These are phyloP conservation scores for Exophiala mesophila DNA, from an alignment of 2,329 filamentous ascomycete species.

Conservation along the genomic window DNA sequence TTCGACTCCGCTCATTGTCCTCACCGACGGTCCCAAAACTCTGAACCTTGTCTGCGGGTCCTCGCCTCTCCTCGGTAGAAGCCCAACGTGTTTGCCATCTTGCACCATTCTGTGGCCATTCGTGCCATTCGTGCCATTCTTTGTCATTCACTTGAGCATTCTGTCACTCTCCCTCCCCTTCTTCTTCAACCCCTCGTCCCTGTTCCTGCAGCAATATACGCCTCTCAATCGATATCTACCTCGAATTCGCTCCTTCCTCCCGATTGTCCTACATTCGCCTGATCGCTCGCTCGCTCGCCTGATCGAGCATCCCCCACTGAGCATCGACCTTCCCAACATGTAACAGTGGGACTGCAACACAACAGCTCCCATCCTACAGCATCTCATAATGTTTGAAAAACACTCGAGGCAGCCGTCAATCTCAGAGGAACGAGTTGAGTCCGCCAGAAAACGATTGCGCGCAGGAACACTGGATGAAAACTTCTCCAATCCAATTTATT, in stretches of 20 bases:
- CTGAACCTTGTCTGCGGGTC: too few species aligned
- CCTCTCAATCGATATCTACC: too few species aligned
- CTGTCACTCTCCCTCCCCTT: neutral
- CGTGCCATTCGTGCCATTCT: too few species aligned
- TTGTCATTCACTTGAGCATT: neutral
- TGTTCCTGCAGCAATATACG: too few species aligned
- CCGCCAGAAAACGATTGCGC: slow-evolving; percentile 20
- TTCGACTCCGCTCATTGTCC: neutral
- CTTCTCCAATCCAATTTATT: slow-evolving; percentile 24
- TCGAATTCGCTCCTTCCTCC: neutral
- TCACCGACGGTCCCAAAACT: neutral
- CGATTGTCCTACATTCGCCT: neutral
- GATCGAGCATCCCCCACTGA: too few species aligned
- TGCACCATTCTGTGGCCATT: slow-evolving; percentile 17
- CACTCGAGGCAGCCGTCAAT: slow-evolving; percentile 6
- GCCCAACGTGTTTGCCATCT: slow-evolving; percentile 11
- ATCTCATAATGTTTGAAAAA: slow-evolving; percentile 13
- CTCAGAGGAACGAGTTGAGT: slow-evolving; percentile 19
- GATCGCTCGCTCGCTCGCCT: neutral
- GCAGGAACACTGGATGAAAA: slow-evolving; percentile 9
- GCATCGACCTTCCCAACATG: too few species aligned
- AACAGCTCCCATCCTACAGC: neutral
- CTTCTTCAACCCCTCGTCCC: neutral
- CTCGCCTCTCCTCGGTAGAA: neutral
- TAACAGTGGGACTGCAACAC: slow-evolving; percentile 1